phyloP scores from a whole-genome alignment of 2,329 filamentous ascomycete species.

The Botrytis elliptica region DNA sequence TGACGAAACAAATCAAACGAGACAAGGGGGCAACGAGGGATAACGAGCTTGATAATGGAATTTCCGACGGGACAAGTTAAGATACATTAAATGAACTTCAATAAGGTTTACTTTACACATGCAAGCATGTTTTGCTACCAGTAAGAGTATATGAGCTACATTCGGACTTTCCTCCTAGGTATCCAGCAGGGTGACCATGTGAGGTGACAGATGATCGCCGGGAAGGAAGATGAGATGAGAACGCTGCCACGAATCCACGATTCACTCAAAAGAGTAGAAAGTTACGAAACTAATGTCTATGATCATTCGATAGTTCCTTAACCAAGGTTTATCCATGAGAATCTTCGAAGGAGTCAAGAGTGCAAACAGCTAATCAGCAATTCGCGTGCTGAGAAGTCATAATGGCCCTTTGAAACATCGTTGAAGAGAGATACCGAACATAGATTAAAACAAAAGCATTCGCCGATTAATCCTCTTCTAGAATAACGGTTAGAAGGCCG shows the following conservation, averaged over 20 bases:
- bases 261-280: conserved; percentile 15
- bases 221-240: conserved; percentile 5
- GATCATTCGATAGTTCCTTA: neutral
- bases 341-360: neutral
- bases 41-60: neutral
- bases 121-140: neutral
- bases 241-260: neutral
- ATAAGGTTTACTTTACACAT: neutral
- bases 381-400: neutral
- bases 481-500: neutral
- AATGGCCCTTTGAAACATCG: neutral
- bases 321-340: no score
- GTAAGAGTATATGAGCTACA: neutral
- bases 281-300: conserved; percentile 7
- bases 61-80: neutral
- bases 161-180: neutral
- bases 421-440: neutral
- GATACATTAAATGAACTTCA: neutral
- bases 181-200: neutral
- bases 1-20: neutral
- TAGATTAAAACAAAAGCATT: neutral
- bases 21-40: neutral
- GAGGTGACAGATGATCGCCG: conserved; percentile 6
- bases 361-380: neutral
- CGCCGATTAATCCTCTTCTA: neutral